Conservation (phyloP, 2,329 filamentous ascomycete genomes). For the Paracamarosporium sp. region DNA sequence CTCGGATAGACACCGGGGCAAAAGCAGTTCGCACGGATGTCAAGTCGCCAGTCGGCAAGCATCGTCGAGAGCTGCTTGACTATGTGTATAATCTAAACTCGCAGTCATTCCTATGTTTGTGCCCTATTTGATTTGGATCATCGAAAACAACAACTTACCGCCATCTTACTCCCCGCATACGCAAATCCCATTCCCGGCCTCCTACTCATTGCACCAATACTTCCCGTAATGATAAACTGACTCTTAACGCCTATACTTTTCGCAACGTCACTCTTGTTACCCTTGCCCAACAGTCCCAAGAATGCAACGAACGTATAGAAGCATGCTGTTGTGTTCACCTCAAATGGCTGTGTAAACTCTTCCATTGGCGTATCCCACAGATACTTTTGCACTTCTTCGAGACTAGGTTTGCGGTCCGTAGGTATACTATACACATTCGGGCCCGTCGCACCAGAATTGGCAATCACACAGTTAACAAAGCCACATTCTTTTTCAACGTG, state of each 20-base stretch:
- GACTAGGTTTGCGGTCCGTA: slow-evolving; percentile 12
- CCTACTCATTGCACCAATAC: slow-evolving; percentile 18
- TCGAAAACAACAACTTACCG: neutral
- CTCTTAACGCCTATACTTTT: slow-evolving; percentile 16
- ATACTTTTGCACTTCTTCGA: slow-evolving; percentile 16
- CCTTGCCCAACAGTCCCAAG: slow-evolving; percentile 46
- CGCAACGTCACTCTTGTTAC: slow-evolving; percentile 31
- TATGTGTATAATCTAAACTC: slow-evolving; percentile 11
- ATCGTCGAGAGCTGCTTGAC: slow-evolving; percentile 21
- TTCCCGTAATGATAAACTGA: slow-evolving; percentile 18
- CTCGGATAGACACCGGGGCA: slow-evolving; percentile 19
- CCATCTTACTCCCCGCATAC: slow-evolving; percentile 18
- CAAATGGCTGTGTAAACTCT: slow-evolving; percentile 43
- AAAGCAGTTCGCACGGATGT: slow-evolving; percentile 15
- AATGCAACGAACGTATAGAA: slow-evolving; percentile 51
- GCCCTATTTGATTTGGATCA: too few species aligned
- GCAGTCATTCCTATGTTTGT: neutral
- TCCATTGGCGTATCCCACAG: slow-evolving; percentile 39
- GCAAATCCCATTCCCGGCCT: slow-evolving; percentile 18
- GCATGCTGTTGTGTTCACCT: slow-evolving; percentile 48
- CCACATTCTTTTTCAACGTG: slow-evolving; percentile 16
- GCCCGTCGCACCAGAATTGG: slow-evolving; percentile 20
- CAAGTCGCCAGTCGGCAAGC: slow-evolving; percentile 14
- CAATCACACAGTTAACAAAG: slow-evolving; percentile 20
- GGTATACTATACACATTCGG: slow-evolving; percentile 16